These are phyloP conservation scores for Mycosarcoma mackinlayi DNA, from an alignment of 1,284 basidiomycete species.

Conservation along the genomic window DNA sequence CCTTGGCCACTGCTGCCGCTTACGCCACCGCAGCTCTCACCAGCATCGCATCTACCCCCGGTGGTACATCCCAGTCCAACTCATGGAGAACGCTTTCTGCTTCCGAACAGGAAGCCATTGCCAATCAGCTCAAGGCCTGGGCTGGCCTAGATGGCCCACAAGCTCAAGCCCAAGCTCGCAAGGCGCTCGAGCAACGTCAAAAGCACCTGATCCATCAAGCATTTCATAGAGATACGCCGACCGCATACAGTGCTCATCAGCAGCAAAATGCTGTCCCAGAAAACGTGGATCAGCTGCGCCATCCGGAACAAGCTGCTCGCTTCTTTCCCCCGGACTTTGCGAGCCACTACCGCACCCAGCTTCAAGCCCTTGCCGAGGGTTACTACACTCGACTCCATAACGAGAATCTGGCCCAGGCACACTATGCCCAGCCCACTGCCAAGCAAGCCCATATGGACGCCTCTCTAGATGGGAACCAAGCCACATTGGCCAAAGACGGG, in stretches of 20 bases:
- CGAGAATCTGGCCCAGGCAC: constrained; percentile 43
- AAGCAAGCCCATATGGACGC: constrained; percentile 8
- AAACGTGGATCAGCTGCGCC: constrained; percentile 7
- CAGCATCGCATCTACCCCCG: constrained; percentile 44
- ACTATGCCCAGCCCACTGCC: constrained; percentile 29
- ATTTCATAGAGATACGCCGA: constrained; percentile 14
- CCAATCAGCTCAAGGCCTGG: constrained; percentile 56
- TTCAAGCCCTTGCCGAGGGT: constrained; percentile 59
- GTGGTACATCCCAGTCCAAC: constrained; percentile 18
- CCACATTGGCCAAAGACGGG: background rate
- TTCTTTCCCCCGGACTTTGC: constrained; percentile 65
- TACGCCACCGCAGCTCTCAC: constrained; percentile 62
- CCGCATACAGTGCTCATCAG: background rate
- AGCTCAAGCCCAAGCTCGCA: constrained; percentile 52
- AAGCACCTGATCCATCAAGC: constrained; percentile 44
- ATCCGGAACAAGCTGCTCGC: constrained; percentile 22
- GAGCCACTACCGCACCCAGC: constrained; percentile 61
- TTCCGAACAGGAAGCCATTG: constrained; percentile 51
- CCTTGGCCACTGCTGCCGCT: constrained; percentile 60
- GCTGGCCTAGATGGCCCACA: constrained; percentile 64
- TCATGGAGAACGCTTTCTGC: constrained; percentile 47
- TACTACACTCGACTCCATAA: constrained; percentile 59
- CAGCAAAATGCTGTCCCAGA: constrained; percentile 2
- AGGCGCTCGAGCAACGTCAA: constrained; percentile 52
- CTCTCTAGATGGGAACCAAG: background rate